Conservation (phyloP, 176 grass and related monocot species). For the Oryza coarctata region DNA sequence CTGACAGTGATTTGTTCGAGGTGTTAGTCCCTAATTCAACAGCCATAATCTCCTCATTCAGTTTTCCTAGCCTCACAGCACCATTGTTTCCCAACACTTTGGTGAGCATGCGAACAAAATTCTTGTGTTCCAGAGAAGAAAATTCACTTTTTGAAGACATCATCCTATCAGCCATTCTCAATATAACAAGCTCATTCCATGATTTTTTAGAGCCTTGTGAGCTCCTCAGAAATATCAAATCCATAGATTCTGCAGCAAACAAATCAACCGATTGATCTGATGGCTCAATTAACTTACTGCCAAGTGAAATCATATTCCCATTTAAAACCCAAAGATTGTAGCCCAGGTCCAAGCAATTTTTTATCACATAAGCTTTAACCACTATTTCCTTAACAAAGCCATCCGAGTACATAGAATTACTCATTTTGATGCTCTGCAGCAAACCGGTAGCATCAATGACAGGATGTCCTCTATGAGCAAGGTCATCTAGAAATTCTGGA, state of each 20-base stretch:
- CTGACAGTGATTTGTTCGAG: conserved; percentile 32
- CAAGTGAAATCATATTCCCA: conserved; percentile 72
- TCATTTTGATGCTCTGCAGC: conserved; percentile 32
- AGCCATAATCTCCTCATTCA: conserved; percentile 40
- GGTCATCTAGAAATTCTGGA: conserved; percentile 68
- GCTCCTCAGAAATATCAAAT: conserved; percentile 65
- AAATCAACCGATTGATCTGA: conserved; percentile 66
- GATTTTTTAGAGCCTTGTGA: conserved; percentile 54
- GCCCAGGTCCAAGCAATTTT: conserved; percentile 67
- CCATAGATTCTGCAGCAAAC: conserved; percentile 47
- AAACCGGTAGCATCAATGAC: conserved; percentile 62
- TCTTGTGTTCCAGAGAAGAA: conserved; percentile 19
- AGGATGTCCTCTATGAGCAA: conserved; percentile 86
- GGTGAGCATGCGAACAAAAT: conserved; percentile 43
- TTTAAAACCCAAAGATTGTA: conserved; percentile 81
- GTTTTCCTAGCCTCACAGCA: conserved; percentile 47
- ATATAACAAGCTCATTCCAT: conserved; percentile 60
- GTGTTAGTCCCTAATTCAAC: conserved; percentile 47
- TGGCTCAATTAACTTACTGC: conserved; percentile 44
- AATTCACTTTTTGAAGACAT: conserved; percentile 28
- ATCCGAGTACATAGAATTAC: conserved; percentile 30
- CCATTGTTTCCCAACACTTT: conserved; percentile 42
- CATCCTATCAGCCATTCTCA: conserved; percentile 30
- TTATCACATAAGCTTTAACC: conserved; percentile 65
- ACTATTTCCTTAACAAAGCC: conserved; percentile 51